Percentiles rank a stretch among this genome's conserved stretches.
Conservation (phyloP, 1,139 yeast species). For the Geotrichum histeridarum region DNA sequence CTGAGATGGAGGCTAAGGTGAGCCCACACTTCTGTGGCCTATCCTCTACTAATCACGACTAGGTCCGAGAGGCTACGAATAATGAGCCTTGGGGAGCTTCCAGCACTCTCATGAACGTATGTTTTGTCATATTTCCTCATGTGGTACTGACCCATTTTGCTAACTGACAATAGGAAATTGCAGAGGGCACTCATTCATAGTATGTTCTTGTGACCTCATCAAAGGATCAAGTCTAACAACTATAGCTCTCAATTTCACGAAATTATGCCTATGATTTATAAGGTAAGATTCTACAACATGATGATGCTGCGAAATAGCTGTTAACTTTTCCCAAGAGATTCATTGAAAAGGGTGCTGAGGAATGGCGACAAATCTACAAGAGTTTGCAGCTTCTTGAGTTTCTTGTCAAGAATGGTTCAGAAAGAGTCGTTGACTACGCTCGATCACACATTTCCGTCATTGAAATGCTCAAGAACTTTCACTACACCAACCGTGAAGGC, state of each 20-base stretch:
- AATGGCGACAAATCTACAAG: constrained; percentile 97
- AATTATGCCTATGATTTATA: constrained; percentile 45
- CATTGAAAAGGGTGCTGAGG: constrained; percentile 91
- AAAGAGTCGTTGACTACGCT: constrained; percentile 91
- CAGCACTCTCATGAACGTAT: constrained; percentile 67
- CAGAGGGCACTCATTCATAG: constrained; percentile 88
- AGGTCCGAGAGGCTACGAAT: constrained; percentile 84
- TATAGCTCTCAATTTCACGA: constrained; percentile 42
- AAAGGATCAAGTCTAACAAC: constrained; percentile 20
- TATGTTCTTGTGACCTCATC: constrained; percentile 21
- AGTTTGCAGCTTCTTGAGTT: constrained; percentile 87
- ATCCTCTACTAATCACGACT: not conserved
- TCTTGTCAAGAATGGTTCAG: constrained; percentile 86
- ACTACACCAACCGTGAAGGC: constrained; percentile 88
- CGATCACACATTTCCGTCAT: constrained; percentile 76
- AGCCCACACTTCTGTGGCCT: not conserved
- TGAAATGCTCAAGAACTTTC: constrained; percentile 88
- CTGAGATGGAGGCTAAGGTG: constrained; percentile 93
- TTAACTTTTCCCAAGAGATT: constrained; percentile 45
- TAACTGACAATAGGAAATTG: constrained; percentile 53
- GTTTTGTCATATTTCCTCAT: constrained; percentile 8
- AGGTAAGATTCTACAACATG: constrained; percentile 22
- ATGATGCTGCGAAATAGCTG: constrained; percentile 6
- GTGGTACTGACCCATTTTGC: not conserved
- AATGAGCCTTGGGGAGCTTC: constrained; percentile 99